Base-by-base conservation (phyloP, 164 flowering plant species). In the Aristolochia fimbriata region DNA sequence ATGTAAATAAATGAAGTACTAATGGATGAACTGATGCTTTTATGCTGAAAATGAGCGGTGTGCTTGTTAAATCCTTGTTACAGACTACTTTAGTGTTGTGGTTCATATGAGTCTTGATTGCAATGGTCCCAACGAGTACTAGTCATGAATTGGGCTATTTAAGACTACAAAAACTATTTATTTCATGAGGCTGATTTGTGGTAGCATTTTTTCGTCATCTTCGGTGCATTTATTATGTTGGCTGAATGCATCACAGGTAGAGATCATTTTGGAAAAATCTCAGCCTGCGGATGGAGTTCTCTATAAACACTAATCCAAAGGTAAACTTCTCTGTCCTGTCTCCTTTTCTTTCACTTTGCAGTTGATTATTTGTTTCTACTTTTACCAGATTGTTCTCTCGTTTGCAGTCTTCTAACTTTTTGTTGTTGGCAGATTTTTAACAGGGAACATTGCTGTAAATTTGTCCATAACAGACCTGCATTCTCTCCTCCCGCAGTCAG, bases 381-480 rank as follows among this genome's bases (percentile, higher is more conserved):
- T 27, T 27, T 27, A 27, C 30, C 30, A 27, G 30, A 27, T 27
- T 27, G n/a, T 27, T 27, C 30, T 27, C 30, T 27, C 30, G 5
- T 2, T 2, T 27, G 30, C 2, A 27, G 30, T 27, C 2, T 27
- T 2, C 5, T 27, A 27, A 27, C 30, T 47, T 27, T 21, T 25
- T 15, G 7, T 21, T 2, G 16, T 47, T 22, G n/a, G 16, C 21
- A 12, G 6, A 27, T 55, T 59, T 59, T 47, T 17, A 25, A 59
- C 45, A 47, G 12, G 62, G 53, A 59, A 47, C n/a, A 46, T 23
- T 59, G 41, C 52, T 59, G 62, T 47, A 59, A 47, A 59, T 27
- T 27, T 59, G 62, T 59, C 31, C 52, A 59, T 59, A 59, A 47
- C 19, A 15, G 48, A 20, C 19, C 17, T 17, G 23, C 48, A 22